phyloP scores from a whole-genome alignment of 139 green algal genomes.

The Eudorina sp. region DNA sequence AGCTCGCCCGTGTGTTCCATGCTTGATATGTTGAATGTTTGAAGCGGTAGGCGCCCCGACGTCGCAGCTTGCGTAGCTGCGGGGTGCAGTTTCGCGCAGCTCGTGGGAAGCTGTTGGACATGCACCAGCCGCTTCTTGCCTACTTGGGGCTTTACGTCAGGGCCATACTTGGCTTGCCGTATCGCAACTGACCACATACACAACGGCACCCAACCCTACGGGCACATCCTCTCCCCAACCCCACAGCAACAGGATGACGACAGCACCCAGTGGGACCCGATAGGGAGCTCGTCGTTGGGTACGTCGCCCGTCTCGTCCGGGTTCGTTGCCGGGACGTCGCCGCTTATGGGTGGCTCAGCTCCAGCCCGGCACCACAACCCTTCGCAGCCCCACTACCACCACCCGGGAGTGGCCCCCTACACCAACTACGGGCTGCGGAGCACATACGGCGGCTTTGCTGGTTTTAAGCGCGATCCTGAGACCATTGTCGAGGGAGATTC shows the following conservation, averaged over 20 bases:
- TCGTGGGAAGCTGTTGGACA: too few relatives aligned
- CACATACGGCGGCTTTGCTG: neutral
- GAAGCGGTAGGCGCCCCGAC: too few relatives aligned
- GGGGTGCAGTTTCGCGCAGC: too few relatives aligned
- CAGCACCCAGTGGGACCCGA: slow-evolving; percentile 23
- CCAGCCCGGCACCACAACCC: neutral
- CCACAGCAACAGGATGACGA: slow-evolving; percentile 16
- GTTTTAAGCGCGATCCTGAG: slow-evolving; percentile 17
- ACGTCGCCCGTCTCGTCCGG: slow-evolving; percentile 34
- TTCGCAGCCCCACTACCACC: neutral
- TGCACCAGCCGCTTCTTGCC: too few relatives aligned
- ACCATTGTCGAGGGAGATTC: slow-evolving; percentile 29
- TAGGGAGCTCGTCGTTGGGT: slow-evolving; percentile 40
- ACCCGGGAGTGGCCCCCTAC: slow-evolving; percentile 11
- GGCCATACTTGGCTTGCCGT: too few relatives aligned
- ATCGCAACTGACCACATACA: too few relatives aligned
- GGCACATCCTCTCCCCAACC: too few relatives aligned
- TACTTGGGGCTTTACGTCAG: too few relatives aligned
- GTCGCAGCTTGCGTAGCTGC: too few relatives aligned
- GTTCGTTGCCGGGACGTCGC: slow-evolving; percentile 24
- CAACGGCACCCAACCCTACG: too few relatives aligned
- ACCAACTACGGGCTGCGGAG: neutral
- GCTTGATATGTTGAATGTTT: too few relatives aligned
- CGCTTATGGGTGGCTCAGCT: slow-evolving; percentile 35
- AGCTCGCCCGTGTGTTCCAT: too few relatives aligned